Base-by-base conservation (phyloP, 2,329 filamentous ascomycete species). In the Alternaria angustiovoidea region DNA sequence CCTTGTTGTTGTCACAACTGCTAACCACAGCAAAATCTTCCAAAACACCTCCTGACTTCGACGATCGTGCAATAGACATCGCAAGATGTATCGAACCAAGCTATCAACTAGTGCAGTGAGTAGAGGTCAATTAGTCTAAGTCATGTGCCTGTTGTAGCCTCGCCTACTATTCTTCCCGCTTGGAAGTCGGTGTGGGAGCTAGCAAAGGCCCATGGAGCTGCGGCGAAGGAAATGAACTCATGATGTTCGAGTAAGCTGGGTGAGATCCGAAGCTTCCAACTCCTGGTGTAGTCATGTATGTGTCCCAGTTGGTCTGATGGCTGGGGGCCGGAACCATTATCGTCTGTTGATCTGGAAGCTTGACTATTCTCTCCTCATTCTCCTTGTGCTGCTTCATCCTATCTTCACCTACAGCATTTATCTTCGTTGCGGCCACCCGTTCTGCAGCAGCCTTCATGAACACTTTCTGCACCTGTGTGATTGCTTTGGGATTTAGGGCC, bases 231-330 rank as follows among this genome's bases (percentile, higher is more conserved):
- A 46, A 51, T 28, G 54, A 51, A 36, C 54, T 57, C 18, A 11
- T 41, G 14, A 51, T 36, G 24, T 51, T 57, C 7, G 54, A 57
- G 18, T 51, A 57, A 4, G 28, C 47, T 2, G 54, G 54, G 42
- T 57, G 38, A 41, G 28, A 14, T 20, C 18, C 36, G 30, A 57
- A 57, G 8, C 14, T 38, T 20, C 7, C 18, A 18, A 20, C 8
- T 34, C 36, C 24, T n/a, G 18, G 11, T 12, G 26, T 9, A 36
- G 11, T 41, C n/a, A 5, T 20, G 12, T 41, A 18, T 20, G 24
- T 11, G 14, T 16, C 11, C 22, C 12, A 36, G 14, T 16, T 34
- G n/a, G 7, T 41, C 12, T 12, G 16, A 16, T 38, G 30, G 32
- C n/a, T 6, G 2, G 22, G 49, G 0, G 49, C 16, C 11, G 24